Conservation (phyloP, 305 asterid genomes). For the Caryopteris hybrid region DNA sequence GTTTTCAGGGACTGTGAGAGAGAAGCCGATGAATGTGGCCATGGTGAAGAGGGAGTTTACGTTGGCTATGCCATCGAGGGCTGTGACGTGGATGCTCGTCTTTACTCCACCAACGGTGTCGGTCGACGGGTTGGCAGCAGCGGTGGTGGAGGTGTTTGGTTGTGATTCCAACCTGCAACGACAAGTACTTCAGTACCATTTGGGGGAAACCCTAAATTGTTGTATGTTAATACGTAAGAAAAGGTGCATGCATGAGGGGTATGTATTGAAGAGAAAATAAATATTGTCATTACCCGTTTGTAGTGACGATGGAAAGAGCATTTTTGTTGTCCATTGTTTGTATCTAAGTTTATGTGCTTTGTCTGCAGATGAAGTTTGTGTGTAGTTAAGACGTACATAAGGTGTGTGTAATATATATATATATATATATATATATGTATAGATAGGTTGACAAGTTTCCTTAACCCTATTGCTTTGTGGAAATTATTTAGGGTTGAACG, state of each 20-base stretch:
- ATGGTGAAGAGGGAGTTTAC: conserved; percentile 47
- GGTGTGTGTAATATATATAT: not conserved
- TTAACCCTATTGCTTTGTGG: not conserved
- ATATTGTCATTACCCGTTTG: not conserved
- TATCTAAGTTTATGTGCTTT: too few species aligned
- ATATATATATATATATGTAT: too few species aligned
- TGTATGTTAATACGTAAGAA: too few species aligned
- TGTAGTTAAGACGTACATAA: too few species aligned
- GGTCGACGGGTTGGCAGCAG: not conserved
- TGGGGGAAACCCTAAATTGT: too few species aligned
- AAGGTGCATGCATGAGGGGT: too few species aligned
- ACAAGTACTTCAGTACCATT: too few species aligned
- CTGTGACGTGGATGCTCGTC: conserved; percentile 37
- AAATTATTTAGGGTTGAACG: too few species aligned
- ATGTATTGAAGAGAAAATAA: too few species aligned
- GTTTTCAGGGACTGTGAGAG: conserved; percentile 21
- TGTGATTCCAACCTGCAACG: conserved; percentile 25
- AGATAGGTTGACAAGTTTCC: too few species aligned
- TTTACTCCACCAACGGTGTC: not conserved
- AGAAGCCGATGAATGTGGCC: conserved; percentile 36
- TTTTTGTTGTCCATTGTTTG: not conserved
- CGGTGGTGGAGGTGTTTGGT: not conserved
- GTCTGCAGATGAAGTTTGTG: not conserved
- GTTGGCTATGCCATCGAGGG: conserved; percentile 36
- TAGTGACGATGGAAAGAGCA: not conserved